A percentile compares a stretch with the other conserved stretches of the same genome.
Evolutionary conservation across 352 stramenopile genomes (phyloP).

Genomic region (Achlya hypogyna): DNA sequence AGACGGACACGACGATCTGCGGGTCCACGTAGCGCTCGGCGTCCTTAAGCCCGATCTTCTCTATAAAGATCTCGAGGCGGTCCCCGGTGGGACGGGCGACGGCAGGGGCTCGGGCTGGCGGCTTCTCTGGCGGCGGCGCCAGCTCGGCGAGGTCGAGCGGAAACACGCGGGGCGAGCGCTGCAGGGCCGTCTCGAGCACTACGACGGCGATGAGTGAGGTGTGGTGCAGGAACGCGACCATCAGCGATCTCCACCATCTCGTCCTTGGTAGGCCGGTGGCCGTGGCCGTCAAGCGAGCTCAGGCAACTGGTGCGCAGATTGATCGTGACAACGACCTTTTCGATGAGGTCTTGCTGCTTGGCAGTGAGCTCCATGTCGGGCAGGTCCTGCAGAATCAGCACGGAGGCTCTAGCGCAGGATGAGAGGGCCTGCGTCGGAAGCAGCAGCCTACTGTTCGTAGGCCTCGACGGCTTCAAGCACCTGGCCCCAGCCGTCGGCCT

Average conservation of each 20-base stretch:
- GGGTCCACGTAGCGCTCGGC: constrained; percentile 49
- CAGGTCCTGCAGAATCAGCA: not conserved
- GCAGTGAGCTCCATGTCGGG: not conserved
- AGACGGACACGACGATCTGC: constrained; percentile 52
- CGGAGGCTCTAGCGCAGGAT: not conserved
- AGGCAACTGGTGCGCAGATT: constrained; percentile 46
- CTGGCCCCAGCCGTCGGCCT: constrained; percentile 59
- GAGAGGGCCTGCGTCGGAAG: not conserved
- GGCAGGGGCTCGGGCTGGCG: constrained; percentile 1
- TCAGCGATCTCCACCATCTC: constrained; percentile 55
- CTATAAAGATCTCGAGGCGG: constrained; percentile 27
- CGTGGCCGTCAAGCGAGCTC: constrained; percentile 46
- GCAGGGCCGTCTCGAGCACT: constrained; percentile 34
- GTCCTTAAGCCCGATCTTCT: constrained; percentile 57
- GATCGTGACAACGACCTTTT: constrained; percentile 23
- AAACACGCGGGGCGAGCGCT: constrained; percentile 35
- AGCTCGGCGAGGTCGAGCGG: constrained; percentile 23
- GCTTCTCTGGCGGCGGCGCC: constrained; percentile 22
- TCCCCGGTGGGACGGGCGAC: not conserved
- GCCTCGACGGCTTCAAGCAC: constrained; percentile 67
- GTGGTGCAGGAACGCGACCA: constrained; percentile 22
- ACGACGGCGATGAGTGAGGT: not conserved
- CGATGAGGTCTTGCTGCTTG: constrained; percentile 2
- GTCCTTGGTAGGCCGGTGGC: constrained; percentile 44
- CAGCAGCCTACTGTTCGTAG: constrained; percentile 45